phyloP scores from a whole-genome alignment of 345 rosid species.

The Linum tenue region DNA sequence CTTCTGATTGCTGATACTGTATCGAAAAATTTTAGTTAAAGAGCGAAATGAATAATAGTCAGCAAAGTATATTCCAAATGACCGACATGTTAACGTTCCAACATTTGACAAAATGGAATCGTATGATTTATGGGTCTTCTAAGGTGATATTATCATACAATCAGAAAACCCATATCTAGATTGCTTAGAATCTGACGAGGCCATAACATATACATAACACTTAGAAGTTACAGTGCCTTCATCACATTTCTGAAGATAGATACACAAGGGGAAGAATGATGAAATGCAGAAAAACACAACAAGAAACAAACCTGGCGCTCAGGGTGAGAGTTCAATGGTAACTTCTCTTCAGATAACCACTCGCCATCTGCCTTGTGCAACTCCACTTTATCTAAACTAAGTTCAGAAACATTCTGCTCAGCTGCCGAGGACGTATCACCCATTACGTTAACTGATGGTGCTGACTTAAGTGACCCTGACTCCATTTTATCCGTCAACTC shows the following conservation, averaged over 20 bases:
- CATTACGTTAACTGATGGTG: no score
- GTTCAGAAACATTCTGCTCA: conserved; percentile 25
- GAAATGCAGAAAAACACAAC: background rate
- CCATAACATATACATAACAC: no score
- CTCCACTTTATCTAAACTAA: conserved; percentile 22
- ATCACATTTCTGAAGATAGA: background rate
- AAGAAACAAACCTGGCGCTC: conserved; percentile 52
- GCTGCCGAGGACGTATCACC: conserved; percentile 8
- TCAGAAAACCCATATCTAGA: no score
- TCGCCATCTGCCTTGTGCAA: conserved; percentile 26
- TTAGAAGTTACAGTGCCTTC: no score
- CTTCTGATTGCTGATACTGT: conserved; percentile 27
- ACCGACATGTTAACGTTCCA: no score
- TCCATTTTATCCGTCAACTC: conserved; percentile 57
- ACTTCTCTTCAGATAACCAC: conserved; percentile 28
- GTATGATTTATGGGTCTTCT: no score
- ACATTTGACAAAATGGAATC: no score
- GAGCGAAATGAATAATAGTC: no score
- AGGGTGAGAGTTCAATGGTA: conserved; percentile 14
- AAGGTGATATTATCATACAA: no score
- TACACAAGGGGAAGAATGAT: conserved; percentile 1
- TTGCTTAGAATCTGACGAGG: no score
- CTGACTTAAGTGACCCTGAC: conserved; percentile 1
- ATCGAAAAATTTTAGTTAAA: background rate
- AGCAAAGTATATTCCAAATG: no score